Evolutionary conservation across 441 rosid genomes (phyloP).

Genomic region (Dalechampia spathulata): DNA sequence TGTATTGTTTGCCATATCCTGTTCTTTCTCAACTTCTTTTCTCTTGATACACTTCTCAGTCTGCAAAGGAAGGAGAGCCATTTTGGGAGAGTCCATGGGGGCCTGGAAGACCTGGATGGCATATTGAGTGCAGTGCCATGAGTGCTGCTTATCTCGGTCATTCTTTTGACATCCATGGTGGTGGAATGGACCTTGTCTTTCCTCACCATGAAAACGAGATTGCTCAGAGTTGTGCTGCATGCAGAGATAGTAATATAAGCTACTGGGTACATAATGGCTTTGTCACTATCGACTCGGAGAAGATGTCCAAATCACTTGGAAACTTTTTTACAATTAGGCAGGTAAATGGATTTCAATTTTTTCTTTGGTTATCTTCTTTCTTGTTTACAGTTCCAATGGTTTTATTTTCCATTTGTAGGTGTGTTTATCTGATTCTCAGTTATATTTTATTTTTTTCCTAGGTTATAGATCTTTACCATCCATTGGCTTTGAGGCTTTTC

Average conservation of each 20-base stretch:
- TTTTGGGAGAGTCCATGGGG: conserved; percentile 98
- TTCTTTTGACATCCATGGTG: conserved; percentile 88
- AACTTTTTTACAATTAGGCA: conserved; percentile 92
- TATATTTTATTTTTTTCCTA: conserved; percentile 18
- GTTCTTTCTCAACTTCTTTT: not conserved
- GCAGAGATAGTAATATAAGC: conserved; percentile 56
- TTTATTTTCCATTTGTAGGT: too few relatives aligned
- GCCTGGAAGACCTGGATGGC: conserved; percentile 95
- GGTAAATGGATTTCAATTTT: conserved; percentile 30
- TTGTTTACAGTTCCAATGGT: not conserved
- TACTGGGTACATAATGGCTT: conserved; percentile 93
- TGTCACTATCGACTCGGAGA: conserved; percentile 86
- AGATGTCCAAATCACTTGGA: conserved; percentile 95
- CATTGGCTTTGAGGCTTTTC: conserved; percentile 75
- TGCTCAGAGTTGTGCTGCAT: conserved; percentile 94
- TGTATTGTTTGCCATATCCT: not conserved
- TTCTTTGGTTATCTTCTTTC: not conserved
- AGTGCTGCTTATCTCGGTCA: conserved; percentile 79
- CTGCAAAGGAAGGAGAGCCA: conserved; percentile 79
- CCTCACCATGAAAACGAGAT: conserved; percentile 97
- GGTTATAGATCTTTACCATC: conserved; percentile 81
- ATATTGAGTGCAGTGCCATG: conserved; percentile 95
- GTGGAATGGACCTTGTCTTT: conserved; percentile 92
- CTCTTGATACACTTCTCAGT: conserved; percentile 35
- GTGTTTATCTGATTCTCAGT: conserved; percentile 9